Evolutionary conservation across 306 rosid genomes (phyloP).

Genomic region (Cucurbita ficifolia): DNA sequence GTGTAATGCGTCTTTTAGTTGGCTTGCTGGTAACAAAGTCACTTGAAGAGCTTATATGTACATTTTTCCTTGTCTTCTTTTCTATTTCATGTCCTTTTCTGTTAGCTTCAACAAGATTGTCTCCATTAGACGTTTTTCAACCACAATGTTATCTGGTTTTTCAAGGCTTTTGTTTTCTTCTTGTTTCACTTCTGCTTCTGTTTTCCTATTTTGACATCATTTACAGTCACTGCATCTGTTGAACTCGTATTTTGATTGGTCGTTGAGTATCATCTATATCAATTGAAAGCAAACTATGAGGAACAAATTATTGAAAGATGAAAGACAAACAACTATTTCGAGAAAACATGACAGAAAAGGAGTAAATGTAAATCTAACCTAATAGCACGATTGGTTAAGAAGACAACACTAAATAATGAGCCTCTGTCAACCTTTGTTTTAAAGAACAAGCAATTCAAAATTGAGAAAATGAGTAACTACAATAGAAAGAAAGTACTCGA

Average conservation of each 20-base stretch:
- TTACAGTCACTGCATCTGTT: constrained; percentile 10
- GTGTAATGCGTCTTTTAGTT: constrained; percentile 37
- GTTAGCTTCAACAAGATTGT: neutral
- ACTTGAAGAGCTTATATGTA: constrained; percentile 11
- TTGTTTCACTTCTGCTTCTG: constrained; percentile 18
- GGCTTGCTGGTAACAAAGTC: constrained; percentile 14
- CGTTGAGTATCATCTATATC: constrained; percentile 21
- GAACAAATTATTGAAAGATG: neutral
- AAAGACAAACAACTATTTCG: neutral
- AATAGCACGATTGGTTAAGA: constrained; percentile 46
- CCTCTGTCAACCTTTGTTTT: constrained; percentile 59
- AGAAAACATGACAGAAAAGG: neutral
- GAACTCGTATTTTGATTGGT: constrained; percentile 13
- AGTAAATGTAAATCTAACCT: constrained; percentile 20
- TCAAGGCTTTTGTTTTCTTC: neutral
- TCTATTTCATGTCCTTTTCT: constrained; percentile 13
- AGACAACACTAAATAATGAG: constrained; percentile 60
- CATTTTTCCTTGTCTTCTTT: neutral
- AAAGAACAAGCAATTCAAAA: constrained; percentile 13
- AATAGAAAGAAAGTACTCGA: neutral
- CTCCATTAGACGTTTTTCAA: neutral
- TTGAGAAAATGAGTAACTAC: neutral
- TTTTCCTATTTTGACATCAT: constrained; percentile 6
- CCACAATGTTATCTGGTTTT: neutral
- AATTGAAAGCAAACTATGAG: neutral